These are phyloP conservation scores for Candida glucosophila DNA, from an alignment of 1,139 yeast species.

Conservation along the genomic window DNA sequence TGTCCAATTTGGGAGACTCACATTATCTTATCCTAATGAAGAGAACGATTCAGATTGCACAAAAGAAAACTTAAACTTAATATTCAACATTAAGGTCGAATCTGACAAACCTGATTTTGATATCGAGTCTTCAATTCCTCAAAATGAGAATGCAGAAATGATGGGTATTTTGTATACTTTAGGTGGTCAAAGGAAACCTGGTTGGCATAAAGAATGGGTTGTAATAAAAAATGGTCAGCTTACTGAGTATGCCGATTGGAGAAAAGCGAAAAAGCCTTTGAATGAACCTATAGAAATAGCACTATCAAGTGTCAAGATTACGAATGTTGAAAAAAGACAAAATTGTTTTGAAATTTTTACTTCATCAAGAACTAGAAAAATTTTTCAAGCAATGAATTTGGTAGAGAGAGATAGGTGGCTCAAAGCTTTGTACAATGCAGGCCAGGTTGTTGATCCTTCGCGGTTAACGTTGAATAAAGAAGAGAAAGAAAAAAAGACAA, in stretches of 20 bases:
- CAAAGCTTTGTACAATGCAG: slow-evolving; percentile 43
- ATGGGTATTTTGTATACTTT: slow-evolving; percentile 58
- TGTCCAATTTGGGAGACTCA: too few species aligned
- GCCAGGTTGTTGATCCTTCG: slow-evolving; percentile 28
- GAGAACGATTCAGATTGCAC: slow-evolving; percentile 1
- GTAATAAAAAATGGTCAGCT: slow-evolving; percentile 60
- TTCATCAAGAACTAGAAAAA: slow-evolving; percentile 58
- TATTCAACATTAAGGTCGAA: slow-evolving; percentile 11
- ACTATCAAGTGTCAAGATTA: slow-evolving; percentile 57
- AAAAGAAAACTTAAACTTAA: slow-evolving; percentile 3
- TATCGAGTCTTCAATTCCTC: slow-evolving; percentile 3
- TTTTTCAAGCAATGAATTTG: slow-evolving; percentile 69
- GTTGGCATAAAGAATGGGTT: slow-evolving; percentile 93
- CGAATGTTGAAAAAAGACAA: slow-evolving; percentile 38
- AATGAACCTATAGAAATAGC: slow-evolving; percentile 68
- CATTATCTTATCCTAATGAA: too few species aligned
- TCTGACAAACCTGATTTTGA: slow-evolving; percentile 6
- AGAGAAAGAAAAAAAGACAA: slow-evolving; percentile 6
- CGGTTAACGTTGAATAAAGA: slow-evolving; percentile 10
- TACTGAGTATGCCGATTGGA: slow-evolving; percentile 75
- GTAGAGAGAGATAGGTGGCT: slow-evolving; percentile 70
- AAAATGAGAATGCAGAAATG: slow-evolving; percentile 24
- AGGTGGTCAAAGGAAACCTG: slow-evolving; percentile 67
- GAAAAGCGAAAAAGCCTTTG: slow-evolving; percentile 57
- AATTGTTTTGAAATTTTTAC: slow-evolving; percentile 73